Conservation (phyloP, 345 rosid species). For the Salix koriyanagi region DNA sequence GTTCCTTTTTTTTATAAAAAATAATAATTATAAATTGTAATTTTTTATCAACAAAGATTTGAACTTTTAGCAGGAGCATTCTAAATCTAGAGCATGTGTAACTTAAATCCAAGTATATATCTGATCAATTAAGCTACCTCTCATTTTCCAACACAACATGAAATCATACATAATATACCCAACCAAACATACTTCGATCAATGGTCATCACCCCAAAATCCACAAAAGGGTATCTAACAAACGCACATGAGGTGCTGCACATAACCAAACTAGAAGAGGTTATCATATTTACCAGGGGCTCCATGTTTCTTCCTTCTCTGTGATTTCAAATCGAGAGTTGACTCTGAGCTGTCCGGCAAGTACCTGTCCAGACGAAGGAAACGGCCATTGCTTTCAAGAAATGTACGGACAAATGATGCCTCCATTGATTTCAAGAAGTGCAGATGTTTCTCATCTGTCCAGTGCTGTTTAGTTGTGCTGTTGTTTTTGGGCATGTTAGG, state of each 20-base stretch:
- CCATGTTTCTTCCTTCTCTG: conserved; percentile 14
- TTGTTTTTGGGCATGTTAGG: neutral
- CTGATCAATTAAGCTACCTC: neutral
- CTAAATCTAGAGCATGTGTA: neutral
- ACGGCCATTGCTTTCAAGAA: conserved; percentile 26
- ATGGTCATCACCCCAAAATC: neutral
- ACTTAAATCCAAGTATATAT: neutral
- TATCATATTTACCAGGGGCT: conserved; percentile 14
- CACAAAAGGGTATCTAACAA: neutral
- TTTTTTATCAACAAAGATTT: no score
- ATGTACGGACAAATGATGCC: conserved; percentile 42
- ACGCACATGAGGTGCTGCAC: neutral
- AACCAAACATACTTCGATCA: neutral
- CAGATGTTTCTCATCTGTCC: conserved; percentile 53
- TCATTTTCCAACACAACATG: neutral
- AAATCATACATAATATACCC: neutral
- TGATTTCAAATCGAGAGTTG: conserved; percentile 39
- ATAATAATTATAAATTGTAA: no score
- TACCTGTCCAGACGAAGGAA: conserved; percentile 41
- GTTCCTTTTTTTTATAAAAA: no score
- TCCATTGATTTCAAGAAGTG: conserved; percentile 41
- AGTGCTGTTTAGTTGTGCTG: conserved; percentile 11
- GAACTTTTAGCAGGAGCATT: no score
- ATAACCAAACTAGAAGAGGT: neutral
- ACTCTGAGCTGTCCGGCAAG: conserved; percentile 46